phyloP scores from a whole-genome alignment of 2,329 filamentous ascomycete genomes.

The Mariannaea sp. region DNA sequence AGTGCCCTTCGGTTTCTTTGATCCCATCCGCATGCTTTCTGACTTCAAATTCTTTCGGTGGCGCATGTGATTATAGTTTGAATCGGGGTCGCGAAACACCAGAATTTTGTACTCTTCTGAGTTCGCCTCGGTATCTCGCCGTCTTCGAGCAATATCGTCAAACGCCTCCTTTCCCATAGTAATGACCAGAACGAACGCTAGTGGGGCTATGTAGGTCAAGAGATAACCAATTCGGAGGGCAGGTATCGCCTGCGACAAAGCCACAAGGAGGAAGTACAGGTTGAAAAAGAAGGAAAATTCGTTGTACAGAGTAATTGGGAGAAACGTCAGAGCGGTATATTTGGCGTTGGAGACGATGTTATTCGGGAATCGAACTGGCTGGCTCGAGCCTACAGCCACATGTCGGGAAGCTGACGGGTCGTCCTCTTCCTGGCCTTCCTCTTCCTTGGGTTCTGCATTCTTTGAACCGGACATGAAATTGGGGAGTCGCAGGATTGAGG shows the following conservation, averaged over 20 bases:
- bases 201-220: conserved; percentile 88
- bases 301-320: conserved; percentile 94
- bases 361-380: conserved; percentile 78
- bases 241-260: conserved; percentile 89
- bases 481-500: conserved; percentile 65
- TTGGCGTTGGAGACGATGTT: conserved; percentile 97
- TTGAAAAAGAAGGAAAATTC: conserved; percentile 99
- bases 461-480: conserved; percentile 63
- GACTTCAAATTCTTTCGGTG: conserved; percentile 52
- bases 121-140: conserved; percentile 91
- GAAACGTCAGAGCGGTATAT: conserved; percentile 92
- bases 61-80: conserved; percentile 46
- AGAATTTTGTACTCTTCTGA: conserved; percentile 85
- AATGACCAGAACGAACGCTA: conserved; percentile 89
- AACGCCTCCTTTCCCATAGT: conserved; percentile 95
- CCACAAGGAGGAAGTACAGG: conserved; percentile 96
- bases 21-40: conserved; percentile 37
- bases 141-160: conserved; percentile 85
- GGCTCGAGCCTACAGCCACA: conserved; percentile 75
- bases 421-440: conserved; percentile 58
- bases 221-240: conserved; percentile 90
- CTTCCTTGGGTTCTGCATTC: conserved; percentile 44
- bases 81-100: conserved; percentile 65
- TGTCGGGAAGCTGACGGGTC: conserved; percentile 74
- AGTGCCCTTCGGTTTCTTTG: conserved; percentile 39